Conservation (phyloP, 2,329 filamentous ascomycete species). For the Moelleriella libera region DNA sequence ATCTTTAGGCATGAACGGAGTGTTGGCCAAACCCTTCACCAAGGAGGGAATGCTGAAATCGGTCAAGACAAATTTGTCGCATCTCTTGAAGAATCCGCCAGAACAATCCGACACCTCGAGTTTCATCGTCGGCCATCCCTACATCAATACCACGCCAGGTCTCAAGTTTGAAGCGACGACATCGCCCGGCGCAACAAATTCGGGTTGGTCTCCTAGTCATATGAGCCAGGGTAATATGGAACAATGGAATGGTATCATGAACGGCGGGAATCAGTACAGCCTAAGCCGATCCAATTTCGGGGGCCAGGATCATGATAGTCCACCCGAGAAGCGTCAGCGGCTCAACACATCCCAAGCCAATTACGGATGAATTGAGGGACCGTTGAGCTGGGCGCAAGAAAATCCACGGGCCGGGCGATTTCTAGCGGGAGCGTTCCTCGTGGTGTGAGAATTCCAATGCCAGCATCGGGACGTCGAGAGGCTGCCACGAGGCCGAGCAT, state of each 20-base stretch:
- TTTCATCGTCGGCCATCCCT: constrained; percentile 16
- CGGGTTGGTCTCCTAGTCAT: constrained; percentile 38
- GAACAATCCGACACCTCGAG: constrained; percentile 24
- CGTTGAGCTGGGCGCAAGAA: constrained; percentile 2
- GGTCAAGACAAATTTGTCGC: constrained; percentile 77
- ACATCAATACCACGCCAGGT: constrained; percentile 18
- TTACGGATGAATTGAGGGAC: constrained; percentile 17
- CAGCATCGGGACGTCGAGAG: too few relatives aligned
- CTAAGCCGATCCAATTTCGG: constrained; percentile 16
- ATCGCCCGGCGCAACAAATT: constrained; percentile 28
- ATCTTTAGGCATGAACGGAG: constrained; percentile 79
- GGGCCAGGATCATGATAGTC: constrained; percentile 24
- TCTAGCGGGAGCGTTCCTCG: too few relatives aligned
- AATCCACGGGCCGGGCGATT: not conserved
- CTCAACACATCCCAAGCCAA: constrained; percentile 28
- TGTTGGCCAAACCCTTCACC: constrained; percentile 93
- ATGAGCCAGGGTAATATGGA: constrained; percentile 32
- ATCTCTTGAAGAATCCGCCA: constrained; percentile 58
- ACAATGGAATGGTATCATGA: constrained; percentile 30
- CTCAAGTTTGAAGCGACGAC: constrained; percentile 38
- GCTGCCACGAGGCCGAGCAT: too few relatives aligned
- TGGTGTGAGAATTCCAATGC: too few relatives aligned
- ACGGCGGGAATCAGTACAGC: constrained; percentile 23
- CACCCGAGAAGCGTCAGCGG: constrained; percentile 38
- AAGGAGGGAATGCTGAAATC: constrained; percentile 72